Percentiles rank a stretch among this genome's conserved stretches.
phyloP scores from a whole-genome alignment of 805 yeast genomes.

The Teunomyces kruisii region DNA sequence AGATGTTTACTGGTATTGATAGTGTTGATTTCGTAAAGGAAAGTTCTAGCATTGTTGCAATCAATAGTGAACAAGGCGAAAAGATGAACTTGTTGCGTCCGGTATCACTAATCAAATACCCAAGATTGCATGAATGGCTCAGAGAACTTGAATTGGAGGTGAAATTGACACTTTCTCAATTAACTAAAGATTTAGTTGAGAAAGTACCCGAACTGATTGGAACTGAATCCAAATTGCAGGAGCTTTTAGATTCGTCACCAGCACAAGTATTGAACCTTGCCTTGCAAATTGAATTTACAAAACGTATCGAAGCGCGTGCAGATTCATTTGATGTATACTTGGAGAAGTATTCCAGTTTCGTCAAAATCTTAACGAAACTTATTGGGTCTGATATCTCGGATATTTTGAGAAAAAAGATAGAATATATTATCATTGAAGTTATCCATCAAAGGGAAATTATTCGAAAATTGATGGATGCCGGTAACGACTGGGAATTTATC shows the following conservation, averaged over 20 bases:
- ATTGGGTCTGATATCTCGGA: slow-evolving; percentile 19
- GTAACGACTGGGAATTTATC: slow-evolving; percentile 17
- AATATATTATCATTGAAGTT: slow-evolving; percentile 64
- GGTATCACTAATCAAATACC: slow-evolving; percentile 41
- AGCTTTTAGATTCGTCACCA: slow-evolving; percentile 45
- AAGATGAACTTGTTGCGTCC: slow-evolving; percentile 39
- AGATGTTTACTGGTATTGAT: slow-evolving; percentile 69
- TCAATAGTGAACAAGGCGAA: slow-evolving; percentile 71
- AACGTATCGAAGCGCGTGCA: slow-evolving; percentile 27
- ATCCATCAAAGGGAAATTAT: slow-evolving; percentile 56
- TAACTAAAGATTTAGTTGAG: slow-evolving; percentile 25
- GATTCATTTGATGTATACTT: slow-evolving; percentile 4
- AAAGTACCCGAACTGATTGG: not conserved
- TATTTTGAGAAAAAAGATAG: slow-evolving; percentile 46
- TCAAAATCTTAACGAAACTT: slow-evolving; percentile 27
- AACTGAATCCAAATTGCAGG: slow-evolving; percentile 5
- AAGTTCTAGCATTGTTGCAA: slow-evolving; percentile 38
- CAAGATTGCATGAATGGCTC: slow-evolving; percentile 63
- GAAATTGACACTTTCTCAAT: slow-evolving; percentile 45
- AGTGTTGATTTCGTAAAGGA: slow-evolving; percentile 37
- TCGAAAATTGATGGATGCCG: slow-evolving; percentile 11
- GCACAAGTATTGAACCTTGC: slow-evolving; percentile 58
- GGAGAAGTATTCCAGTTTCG: slow-evolving; percentile 8
- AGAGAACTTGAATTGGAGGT: slow-evolving; percentile 54
- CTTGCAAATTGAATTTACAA: slow-evolving; percentile 59